Percentiles rank a stretch among this genome's conserved stretches.
Conservation (phyloP, 2,329 filamentous ascomycete species). For the Davidsoniella eucalypti region DNA sequence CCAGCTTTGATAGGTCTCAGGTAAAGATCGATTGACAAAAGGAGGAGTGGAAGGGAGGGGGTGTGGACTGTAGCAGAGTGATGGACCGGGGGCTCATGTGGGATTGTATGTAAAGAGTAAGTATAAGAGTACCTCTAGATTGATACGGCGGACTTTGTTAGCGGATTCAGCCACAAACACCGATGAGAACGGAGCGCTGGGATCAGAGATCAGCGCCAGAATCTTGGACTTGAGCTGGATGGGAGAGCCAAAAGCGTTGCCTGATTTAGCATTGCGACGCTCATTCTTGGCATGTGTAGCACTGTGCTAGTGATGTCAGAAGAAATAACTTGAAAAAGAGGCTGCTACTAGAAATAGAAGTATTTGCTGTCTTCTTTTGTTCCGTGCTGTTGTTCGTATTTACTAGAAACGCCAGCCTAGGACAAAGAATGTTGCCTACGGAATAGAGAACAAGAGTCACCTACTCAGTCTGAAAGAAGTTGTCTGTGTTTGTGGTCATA, state of each 20-base stretch:
- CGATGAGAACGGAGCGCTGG: conserved; percentile 35
- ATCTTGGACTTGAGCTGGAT: conserved; percentile 74
- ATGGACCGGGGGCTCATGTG: no score
- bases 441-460: conserved; percentile 19
- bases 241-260: conserved; percentile 69
- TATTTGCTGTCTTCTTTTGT: neutral
- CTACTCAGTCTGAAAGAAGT: conserved; percentile 90
- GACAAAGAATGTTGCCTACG: neutral
- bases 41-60: neutral
- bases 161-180: conserved; percentile 77
- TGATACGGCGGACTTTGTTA: conserved; percentile 59
- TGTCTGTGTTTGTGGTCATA: conserved; percentile 49
- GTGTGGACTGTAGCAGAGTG: neutral
- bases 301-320: conserved; percentile 20
- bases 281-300: conserved; percentile 31
- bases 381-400: neutral
- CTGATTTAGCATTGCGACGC: conserved; percentile 52
- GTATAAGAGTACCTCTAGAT: conserved; percentile 45
- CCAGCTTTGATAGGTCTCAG: no score
- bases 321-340: neutral
- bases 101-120: neutral
- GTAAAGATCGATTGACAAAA: no score
- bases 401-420: neutral
- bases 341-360: no score
- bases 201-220: conserved; percentile 55